Evolutionary conservation across 192 early-diverging fungal genomes (phyloP).

Genomic region (Ambispora gerdemannii): DNA sequence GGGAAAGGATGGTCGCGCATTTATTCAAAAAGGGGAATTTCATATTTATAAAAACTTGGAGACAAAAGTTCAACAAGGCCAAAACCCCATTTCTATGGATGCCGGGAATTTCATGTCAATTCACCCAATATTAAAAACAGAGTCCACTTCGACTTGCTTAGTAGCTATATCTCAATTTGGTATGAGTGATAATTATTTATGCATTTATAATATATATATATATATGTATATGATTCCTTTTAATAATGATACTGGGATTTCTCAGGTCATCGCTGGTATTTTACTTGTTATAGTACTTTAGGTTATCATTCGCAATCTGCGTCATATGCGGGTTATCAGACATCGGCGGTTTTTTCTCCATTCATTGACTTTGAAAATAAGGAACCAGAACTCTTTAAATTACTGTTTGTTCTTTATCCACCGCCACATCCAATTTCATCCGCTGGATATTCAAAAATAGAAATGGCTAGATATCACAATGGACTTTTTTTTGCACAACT

Average conservation of each 20-base stretch:
- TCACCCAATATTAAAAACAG: constrained; percentile 16
- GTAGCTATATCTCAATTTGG: constrained; percentile 12
- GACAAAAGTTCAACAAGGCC: neutral
- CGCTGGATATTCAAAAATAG: neutral
- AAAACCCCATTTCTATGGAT: neutral
- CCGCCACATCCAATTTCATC: neutral
- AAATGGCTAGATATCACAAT: constrained; percentile 14
- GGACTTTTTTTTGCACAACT: constrained; percentile 25
- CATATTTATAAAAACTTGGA: neutral
- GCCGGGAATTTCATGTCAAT: constrained; percentile 9
- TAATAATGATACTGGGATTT: too few relatives aligned
- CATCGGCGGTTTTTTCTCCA: neutral
- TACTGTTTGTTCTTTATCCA: constrained; percentile 15
- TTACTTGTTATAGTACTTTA: constrained; percentile 11
- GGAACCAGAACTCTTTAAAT: constrained; percentile 16
- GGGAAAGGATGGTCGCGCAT: neutral
- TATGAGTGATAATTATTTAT: neutral
- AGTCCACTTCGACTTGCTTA: constrained; percentile 18
- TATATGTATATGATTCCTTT: neutral
- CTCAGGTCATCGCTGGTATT: constrained; percentile 28
- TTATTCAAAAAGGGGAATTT: neutral
- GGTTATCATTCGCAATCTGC: neutral
- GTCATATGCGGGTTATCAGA: neutral
- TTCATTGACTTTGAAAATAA: neutral
- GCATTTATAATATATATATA: neutral